These are phyloP conservation scores for Cyclotella cryptica DNA, from an alignment of 108 stramenopile genomes.

Conservation along the genomic window DNA sequence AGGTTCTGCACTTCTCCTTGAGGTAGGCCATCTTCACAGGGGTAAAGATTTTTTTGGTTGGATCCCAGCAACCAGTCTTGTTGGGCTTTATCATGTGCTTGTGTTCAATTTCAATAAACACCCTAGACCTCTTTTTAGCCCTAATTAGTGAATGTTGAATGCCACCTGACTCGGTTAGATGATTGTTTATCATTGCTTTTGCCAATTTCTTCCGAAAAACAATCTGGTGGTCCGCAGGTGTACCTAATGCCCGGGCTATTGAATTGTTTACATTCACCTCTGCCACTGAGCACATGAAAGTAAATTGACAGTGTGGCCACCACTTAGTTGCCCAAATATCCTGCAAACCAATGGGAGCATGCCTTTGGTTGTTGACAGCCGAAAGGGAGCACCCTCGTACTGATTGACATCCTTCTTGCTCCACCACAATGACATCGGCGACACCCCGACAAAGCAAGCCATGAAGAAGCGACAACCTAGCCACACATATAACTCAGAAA, in stretches of 20 bases:
- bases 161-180: conserved; percentile 4
- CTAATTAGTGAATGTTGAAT: not conserved
- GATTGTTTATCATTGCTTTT: conserved; percentile 20
- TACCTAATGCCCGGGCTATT: conserved; percentile 2
- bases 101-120: not conserved
- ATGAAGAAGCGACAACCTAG: too few species aligned
- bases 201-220: conserved; percentile 28
- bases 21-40: not conserved
- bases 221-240: not conserved
- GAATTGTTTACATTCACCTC: conserved; percentile 36
- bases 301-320: conserved; percentile 29
- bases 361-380: conserved; percentile 8
- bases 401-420: too few species aligned
- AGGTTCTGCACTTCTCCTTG: not conserved
- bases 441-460: too few species aligned
- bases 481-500: too few species aligned
- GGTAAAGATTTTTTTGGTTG: not conserved
- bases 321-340: conserved; percentile 21
- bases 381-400: too few species aligned
- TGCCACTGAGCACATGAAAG: conserved; percentile 18
- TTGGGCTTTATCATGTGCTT: not conserved
- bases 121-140: not conserved
- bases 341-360: conserved; percentile 30
- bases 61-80: not conserved
- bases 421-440: too few species aligned